Conservation (phyloP, 2,329 filamentous ascomycete species). For the Hypoxylon sp. region DNA sequence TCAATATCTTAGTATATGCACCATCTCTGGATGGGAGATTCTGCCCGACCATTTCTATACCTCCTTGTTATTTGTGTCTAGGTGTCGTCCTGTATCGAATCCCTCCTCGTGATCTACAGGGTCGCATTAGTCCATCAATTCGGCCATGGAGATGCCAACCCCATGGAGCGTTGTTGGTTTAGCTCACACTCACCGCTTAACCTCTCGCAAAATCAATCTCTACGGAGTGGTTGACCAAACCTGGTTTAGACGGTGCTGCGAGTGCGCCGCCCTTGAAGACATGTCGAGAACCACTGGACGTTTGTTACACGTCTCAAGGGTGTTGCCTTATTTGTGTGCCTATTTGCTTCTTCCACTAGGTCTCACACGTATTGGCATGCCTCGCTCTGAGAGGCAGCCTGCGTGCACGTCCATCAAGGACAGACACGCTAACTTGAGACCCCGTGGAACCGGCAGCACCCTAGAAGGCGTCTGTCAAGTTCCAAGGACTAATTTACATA, state of each 20-base stretch:
- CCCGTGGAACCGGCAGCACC: neutral
- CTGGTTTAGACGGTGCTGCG: slow-evolving; percentile 7
- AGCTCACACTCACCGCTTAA: slow-evolving; percentile 20
- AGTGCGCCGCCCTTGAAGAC: slow-evolving; percentile 13
- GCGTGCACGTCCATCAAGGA: slow-evolving; percentile 7
- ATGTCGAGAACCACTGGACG: slow-evolving; percentile 2
- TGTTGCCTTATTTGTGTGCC: neutral
- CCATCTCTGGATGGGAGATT: slow-evolving; percentile 12
- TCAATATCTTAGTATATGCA: slow-evolving; percentile 26
- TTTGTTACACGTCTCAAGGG: slow-evolving; percentile 2
- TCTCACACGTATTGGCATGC: slow-evolving; percentile 11
- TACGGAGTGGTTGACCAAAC: neutral
- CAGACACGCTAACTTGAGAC: neutral
- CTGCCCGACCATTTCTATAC: slow-evolving; percentile 5
- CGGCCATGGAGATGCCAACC: slow-evolving; percentile 4
- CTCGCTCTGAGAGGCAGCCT: neutral
- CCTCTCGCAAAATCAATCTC: slow-evolving; percentile 9
- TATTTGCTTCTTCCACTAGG: slow-evolving; percentile 27
- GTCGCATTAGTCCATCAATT: slow-evolving; percentile 19
- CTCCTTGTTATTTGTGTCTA: slow-evolving; percentile 1
- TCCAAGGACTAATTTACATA: neutral
- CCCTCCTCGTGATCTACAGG: neutral
- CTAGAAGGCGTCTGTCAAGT: neutral
- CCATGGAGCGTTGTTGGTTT: slow-evolving; percentile 6
- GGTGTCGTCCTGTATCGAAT: neutral